Base-by-base conservation (phyloP, 2,329 filamentous ascomycete genomes). In the Davidsoniella virescens region DNA sequence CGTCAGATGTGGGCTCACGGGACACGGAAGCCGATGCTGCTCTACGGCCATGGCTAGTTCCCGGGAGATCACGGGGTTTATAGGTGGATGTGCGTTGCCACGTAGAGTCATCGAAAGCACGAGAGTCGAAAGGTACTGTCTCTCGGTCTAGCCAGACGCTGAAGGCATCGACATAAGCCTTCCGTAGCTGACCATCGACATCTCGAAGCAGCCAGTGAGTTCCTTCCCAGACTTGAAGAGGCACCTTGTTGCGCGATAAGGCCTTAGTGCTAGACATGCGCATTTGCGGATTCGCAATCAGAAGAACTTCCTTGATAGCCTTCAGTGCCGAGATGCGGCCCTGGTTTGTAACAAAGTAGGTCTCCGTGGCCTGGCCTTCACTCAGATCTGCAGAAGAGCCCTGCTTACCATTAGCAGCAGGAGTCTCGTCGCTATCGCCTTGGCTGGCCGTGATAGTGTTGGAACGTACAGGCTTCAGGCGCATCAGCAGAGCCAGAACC, bases 121-220 rank as follows among this genome's bases (percentile, higher is more conserved):
- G 72, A 46, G 82, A 65, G 58, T 93, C 84, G 4, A 68, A 67
- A 52, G 70, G 72, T 1, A 74, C 82, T 16, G 85, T 84, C 64
- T 94, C 87, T n/a, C 82, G 70, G 51, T 83, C 77, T 48, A 95
- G 70, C 87, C 90, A 98, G 0, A 84, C 84, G 39, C 85, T 64
- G 14, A 96, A 64, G 4, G 87, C 84, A 62, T 94, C 86, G 5
- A 81, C 77, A 57, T 96, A 98, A 0, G 87, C 85, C 61, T 82
- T 82, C 49, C 88, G 78, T 33, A 96, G 87, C 29, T 78, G 72
- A 29, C 78, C 78, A 58, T 88, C 82, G 1, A 78, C 72, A 59
- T 95, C 90, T 37, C 84, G 80, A 17, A 96, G 68, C 42, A 96
- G 75, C 85, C 87, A 94, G 54, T 95, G 87, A 0, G 88, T 94